Percentiles rank a stretch among this genome's conserved stretches.
Evolutionary conservation across 169 alveolate genomes (phyloP).

Genomic region (Plasmodium berghei): DNA sequence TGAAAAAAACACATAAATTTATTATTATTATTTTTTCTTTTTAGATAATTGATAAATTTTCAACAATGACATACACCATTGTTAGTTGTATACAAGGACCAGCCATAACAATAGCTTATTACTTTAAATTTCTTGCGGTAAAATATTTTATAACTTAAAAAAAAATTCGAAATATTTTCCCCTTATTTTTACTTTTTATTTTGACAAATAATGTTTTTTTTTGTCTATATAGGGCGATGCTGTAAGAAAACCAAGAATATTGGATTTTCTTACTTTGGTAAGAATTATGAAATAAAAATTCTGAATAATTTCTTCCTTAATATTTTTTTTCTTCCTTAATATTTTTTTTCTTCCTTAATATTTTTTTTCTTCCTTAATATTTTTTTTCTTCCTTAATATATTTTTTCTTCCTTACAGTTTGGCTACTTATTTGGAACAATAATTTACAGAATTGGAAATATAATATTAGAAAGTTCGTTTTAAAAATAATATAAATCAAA

Average conservation of each 20-base stretch:
- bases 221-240: conserved; percentile 47
- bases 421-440: conserved; percentile 67
- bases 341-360: background rate
- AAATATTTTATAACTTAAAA: background rate
- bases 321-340: background rate
- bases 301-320: background rate
- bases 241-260: conserved; percentile 49
- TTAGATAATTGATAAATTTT: conserved; percentile 55
- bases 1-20: background rate
- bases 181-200: background rate
- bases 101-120: conserved; percentile 69
- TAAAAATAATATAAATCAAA: background rate
- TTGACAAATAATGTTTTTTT: background rate
- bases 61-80: conserved; percentile 72
- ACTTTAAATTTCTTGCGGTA: conserved; percentile 70
- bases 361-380: background rate
- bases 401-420: conserved; percentile 32
- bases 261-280: conserved; percentile 67
- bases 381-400: background rate
- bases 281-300: background rate
- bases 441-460: conserved; percentile 57
- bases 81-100: conserved; percentile 75
- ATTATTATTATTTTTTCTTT: background rate
- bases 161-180: background rate
- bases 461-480: conserved; percentile 35